Base-by-base conservation (phyloP, 805 yeast genomes). In the Saturnispora sekii region DNA sequence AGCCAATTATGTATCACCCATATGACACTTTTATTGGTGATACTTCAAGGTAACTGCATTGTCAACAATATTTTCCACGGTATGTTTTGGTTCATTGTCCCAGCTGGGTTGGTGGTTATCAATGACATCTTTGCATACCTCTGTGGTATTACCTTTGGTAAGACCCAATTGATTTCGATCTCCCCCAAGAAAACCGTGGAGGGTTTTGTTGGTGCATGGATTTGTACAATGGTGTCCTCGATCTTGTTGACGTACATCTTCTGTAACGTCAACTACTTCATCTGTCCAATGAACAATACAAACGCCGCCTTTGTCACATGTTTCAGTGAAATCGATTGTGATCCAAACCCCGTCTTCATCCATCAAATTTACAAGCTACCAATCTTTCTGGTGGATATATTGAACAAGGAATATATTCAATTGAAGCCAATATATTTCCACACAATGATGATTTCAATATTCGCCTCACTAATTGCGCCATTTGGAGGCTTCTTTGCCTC, bases 401-500 rank as follows among this genome's bases (percentile, higher is more conserved):
- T 62, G 5, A 53, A 52, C 9, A 48, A 69, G 32, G 76, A 75
- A 10, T 70, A 68, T 29, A 60, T 87, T 14, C 72, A 79, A 12
- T 57, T 88, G 38, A 86, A 84, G 57, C 97, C 98, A 40, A 80
- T 93, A 42, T 88, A 90, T 64, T 76, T 89, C 69, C 98, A 93
- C 62, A 81, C 94, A 1, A 73, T 87, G 47, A 74, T 81, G 36
- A 68, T 90, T 48, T 94, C 97, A 12, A 83, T 95, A 3, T 93
- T 93, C 71, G 97, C 98, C 2, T 90, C 97, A 0, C 73, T 93
- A 52, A 82, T 93, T 62, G 98, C 98, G 3, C 98, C 98, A 48
- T 93, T 93, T 61, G 98, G 98, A 44, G 98, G 98, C 1, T 93
- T 93, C 63, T 93, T 93, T 58, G 97, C 97, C 6, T 82, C 94